A percentile compares a stretch with the other conserved stretches of the same genome.
Evolutionary conservation across 2,329 filamentous ascomycete genomes (phyloP).

Genomic region (Cladophialophora chaetospira): DNA sequence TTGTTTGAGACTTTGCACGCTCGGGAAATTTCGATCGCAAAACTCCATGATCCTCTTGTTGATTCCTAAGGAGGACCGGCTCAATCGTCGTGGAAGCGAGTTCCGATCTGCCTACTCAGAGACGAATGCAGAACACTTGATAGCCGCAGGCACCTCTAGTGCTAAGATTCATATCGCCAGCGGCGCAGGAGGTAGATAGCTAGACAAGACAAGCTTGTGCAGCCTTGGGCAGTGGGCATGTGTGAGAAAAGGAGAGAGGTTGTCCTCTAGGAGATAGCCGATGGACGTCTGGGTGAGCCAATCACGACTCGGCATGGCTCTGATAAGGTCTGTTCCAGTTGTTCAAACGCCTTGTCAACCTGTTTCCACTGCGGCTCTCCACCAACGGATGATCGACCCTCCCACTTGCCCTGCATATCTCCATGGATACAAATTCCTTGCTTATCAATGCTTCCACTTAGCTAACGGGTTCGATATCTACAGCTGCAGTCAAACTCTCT

Average conservation of each 20-base stretch:
- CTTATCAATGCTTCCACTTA: slow-evolving; percentile 22
- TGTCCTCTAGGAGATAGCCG: slow-evolving; percentile 1
- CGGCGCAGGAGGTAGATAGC: not conserved
- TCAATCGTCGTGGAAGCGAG: too few species aligned
- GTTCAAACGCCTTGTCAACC: slow-evolving; percentile 3
- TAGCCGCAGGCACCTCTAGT: not conserved
- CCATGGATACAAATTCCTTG: slow-evolving; percentile 7
- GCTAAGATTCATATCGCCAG: not conserved
- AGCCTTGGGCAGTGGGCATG: not conserved
- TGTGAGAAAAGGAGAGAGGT: not conserved
- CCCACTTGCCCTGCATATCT: slow-evolving; percentile 8
- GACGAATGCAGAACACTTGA: too few species aligned
- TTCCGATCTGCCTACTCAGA: too few species aligned
- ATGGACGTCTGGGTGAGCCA: not conserved
- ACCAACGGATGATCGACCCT: slow-evolving; percentile 11
- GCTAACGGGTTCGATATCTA: slow-evolving; percentile 10
- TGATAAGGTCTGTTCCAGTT: slow-evolving; percentile 10
- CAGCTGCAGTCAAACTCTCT: slow-evolving; percentile 5
- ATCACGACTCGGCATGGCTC: not conserved
- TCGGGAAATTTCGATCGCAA: too few species aligned
- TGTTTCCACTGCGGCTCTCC: not conserved
- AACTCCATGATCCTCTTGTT: too few species aligned
- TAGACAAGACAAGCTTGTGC: not conserved
- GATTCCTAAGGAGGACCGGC: too few species aligned
- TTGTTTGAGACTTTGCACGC: too few species aligned